Conservation (phyloP, 371 early-diverging fungal species). For the Dichotomocladium elegans region DNA sequence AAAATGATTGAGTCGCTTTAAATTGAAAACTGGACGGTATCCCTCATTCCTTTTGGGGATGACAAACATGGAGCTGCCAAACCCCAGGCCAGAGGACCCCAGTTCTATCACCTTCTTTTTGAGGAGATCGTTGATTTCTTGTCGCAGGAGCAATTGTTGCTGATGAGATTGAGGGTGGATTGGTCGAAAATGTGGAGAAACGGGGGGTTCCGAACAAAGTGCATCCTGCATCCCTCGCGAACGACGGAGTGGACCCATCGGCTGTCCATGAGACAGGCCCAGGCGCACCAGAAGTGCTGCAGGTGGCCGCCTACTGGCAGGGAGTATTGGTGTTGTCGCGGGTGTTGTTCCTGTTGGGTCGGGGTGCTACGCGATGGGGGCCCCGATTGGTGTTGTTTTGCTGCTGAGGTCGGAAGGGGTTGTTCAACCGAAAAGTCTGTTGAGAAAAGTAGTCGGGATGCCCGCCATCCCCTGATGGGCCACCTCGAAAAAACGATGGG, state of each 20-base stretch:
- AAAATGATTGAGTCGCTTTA: conserved; percentile 14
- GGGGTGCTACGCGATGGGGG: too few species aligned
- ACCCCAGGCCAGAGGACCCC: conserved; percentile 3
- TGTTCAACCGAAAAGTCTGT: neutral
- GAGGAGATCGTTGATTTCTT: conserved; percentile 4
- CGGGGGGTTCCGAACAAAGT: neutral
- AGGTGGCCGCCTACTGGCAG: neutral
- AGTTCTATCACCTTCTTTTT: conserved; percentile 2
- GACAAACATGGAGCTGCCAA: conserved; percentile 14
- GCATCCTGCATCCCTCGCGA: neutral
- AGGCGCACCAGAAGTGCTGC: neutral
- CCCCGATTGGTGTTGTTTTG: neutral
- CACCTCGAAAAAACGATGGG: neutral
- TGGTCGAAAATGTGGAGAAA: neutral
- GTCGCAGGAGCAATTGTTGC: neutral
- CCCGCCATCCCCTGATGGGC: neutral
- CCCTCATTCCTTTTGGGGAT: conserved; percentile 19
- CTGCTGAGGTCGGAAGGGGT: neutral
- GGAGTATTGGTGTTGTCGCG: neutral
- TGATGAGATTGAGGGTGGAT: neutral
- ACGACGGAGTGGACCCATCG: neutral
- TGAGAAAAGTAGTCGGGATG: neutral
- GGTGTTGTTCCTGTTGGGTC: neutral
- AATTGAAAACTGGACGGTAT: conserved; percentile 19
- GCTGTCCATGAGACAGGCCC: neutral